These are phyloP conservation scores for Clonostachys byssicola DNA, from an alignment of 2,329 filamentous ascomycete genomes.

Conservation along the genomic window DNA sequence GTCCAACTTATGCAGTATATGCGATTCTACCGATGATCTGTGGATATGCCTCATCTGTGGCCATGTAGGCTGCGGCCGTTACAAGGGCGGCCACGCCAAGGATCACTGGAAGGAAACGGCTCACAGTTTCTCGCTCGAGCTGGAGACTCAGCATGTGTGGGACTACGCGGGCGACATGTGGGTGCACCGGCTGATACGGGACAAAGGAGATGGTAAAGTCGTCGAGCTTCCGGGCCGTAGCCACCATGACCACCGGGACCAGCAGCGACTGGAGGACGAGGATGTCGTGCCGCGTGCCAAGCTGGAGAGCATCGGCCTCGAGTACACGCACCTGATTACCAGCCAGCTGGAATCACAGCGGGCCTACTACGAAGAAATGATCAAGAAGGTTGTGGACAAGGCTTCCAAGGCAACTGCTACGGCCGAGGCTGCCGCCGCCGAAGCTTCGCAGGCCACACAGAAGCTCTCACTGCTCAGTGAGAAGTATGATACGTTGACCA, in stretches of 20 bases:
- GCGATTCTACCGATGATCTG: constrained; percentile 75
- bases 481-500: constrained; percentile 37
- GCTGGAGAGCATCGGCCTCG: constrained; percentile 75
- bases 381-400: constrained; percentile 87
- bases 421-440: constrained; percentile 56
- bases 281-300: constrained; percentile 70
- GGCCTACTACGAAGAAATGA: constrained; percentile 88
- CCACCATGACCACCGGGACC: constrained; percentile 17
- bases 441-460: constrained; percentile 41
- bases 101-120: constrained; percentile 86
- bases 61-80: constrained; percentile 87
- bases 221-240: constrained; percentile 74
- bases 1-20: constrained; percentile 75
- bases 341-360: constrained; percentile 91
- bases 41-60: constrained; percentile 97
- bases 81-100: constrained; percentile 90
- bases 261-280: constrained; percentile 37
- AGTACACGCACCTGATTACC: constrained; percentile 91
- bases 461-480: constrained; percentile 48
- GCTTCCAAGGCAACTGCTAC: constrained; percentile 67
- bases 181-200: constrained; percentile 91
- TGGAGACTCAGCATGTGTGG: constrained; percentile 94
- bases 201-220: constrained; percentile 87
- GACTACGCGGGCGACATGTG: constrained; percentile 95
- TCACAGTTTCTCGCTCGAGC: constrained; percentile 89